These are phyloP conservation scores for Cyberlindnera galapagoensis DNA, from an alignment of 805 yeast species.

Conservation along the genomic window DNA sequence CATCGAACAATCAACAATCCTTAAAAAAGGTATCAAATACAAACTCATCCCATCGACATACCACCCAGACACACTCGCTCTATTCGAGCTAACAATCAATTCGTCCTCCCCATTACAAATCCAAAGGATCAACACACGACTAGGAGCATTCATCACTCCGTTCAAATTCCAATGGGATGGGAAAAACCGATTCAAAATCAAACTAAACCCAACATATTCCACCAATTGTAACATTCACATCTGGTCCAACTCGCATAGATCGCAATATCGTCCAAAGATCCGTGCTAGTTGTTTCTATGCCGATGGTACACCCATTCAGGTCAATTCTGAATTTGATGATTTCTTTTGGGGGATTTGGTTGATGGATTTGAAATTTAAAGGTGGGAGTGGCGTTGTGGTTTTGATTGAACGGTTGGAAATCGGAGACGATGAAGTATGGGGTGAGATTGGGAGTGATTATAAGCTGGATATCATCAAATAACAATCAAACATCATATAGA, in stretches of 20 bases:
- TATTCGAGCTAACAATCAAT: conserved; percentile 29
- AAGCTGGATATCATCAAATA: conserved; percentile 11
- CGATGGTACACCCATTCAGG: conserved; percentile 25
- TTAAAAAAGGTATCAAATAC: conserved; percentile 33
- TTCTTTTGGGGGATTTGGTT: conserved; percentile 38
- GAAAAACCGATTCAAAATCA: conserved; percentile 32
- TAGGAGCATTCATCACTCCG: conserved; percentile 31
- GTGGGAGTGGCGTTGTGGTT: conserved; percentile 29
- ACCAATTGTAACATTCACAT: conserved; percentile 19
- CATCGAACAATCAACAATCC: conserved; percentile 16
- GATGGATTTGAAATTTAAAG: conserved; percentile 2
- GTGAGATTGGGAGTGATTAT: conserved; percentile 32
- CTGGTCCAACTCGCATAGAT: conserved; percentile 3
- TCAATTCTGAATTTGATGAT: conserved; percentile 36
- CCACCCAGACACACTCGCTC: conserved; percentile 24
- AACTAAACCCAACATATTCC: conserved; percentile 19
- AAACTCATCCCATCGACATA: conserved; percentile 42
- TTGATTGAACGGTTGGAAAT: conserved; percentile 44
- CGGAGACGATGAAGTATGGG: conserved; percentile 34
- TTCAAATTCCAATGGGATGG: conserved; percentile 32
- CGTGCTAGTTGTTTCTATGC: conserved; percentile 37
- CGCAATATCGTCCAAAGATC: conserved; percentile 38
- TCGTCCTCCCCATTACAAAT: conserved; percentile 15
- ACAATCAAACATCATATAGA: conserved; percentile 1
- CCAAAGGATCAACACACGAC: conserved; percentile 20